Evolutionary conservation across 1,139 yeast species (phyloP), one percentile per base, ranked within the genome.

Genomic region (Zhuliangozyma blackwelliae): DNA sequence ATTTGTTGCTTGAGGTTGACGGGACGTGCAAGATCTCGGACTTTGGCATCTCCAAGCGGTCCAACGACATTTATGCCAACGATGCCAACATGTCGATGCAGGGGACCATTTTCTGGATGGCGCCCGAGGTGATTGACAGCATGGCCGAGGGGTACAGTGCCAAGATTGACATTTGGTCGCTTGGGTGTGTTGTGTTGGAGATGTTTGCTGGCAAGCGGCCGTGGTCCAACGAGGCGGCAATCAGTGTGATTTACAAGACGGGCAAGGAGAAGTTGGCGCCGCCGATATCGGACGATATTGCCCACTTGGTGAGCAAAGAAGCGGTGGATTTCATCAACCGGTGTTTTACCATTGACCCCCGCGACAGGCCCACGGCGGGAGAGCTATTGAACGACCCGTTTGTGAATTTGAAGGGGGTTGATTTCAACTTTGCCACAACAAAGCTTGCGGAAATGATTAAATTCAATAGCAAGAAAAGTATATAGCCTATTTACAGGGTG

Each of bases 91-190:
- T 90, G 95, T 90, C 97, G 10, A 85, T 84, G 92, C 96, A 94
- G 61, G 99, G 99, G 16, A 90, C 98, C 0, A 90, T 94, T 2
- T 94, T 90, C 57, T 94, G 98, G 98, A 94, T 94, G 98, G 99
- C 99, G 0, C 99, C 99, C 0, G 99, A 94, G 57, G 96, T 94
- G 43, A 89, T 94, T 39, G 88, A 86, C 54, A 82, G 82, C 48
- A 80, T 79, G 28, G 85, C 83, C 47, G 95, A 84, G 55, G 97
- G 97, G 0, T 94, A 94, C 56, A 87, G 95, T 64, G 98, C 98
- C 22, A 94, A 94, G 59, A 89, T 94, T 28, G 95, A 85, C 58
- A 83, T 85, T 28, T 85, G 95, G 95, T 82, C 97, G 0, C 62
- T 90, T 29, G 99, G 98, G 0, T 94, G 99, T 68, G 95, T 94